Conservation (phyloP, 805 yeast species). For the Kodamaea hsintzibuensis region DNA sequence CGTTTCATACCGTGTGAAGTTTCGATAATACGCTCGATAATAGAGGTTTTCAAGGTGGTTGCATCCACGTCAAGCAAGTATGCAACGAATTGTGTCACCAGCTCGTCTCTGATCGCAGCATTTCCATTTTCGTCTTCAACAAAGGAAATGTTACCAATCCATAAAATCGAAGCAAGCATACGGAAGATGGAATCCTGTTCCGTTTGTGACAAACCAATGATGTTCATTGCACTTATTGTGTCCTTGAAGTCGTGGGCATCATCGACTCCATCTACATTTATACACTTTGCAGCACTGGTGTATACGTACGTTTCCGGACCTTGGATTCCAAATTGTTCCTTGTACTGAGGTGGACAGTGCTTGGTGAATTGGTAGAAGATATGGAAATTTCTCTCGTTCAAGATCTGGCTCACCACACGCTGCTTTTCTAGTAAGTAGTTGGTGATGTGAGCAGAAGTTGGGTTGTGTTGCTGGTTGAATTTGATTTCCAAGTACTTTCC, state of each 20-base stretch:
- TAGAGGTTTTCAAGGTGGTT: constrained; percentile 60
- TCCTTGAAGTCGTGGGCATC: constrained; percentile 78
- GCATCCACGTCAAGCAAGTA: constrained; percentile 82
- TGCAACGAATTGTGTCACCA: constrained; percentile 94
- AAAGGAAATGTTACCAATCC: constrained; percentile 94
- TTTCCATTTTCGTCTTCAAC: constrained; percentile 85
- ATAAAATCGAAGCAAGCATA: constrained; percentile 77
- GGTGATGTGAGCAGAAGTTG: constrained; percentile 93
- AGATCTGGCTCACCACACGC: constrained; percentile 93
- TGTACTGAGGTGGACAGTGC: constrained; percentile 80
- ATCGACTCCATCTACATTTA: constrained; percentile 82
- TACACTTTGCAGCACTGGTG: constrained; percentile 84
- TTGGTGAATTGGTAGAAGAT: constrained; percentile 95
- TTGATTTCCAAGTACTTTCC: constrained; percentile 92
- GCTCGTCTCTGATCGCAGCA: constrained; percentile 75
- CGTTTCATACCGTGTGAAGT: constrained; percentile 87
- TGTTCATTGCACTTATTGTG: constrained; percentile 81
- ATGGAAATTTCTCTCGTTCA: constrained; percentile 93
- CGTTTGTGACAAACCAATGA: constrained; percentile 75
- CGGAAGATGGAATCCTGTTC: constrained; percentile 93
- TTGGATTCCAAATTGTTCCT: constrained; percentile 86
- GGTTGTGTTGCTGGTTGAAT: constrained; percentile 74
- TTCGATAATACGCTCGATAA: constrained; percentile 82
- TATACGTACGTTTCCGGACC: constrained; percentile 90
- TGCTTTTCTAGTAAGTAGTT: constrained; percentile 92